Evolutionary conservation across 1,284 basidiomycete genomes (phyloP), one percentile per base, ranked within the genome.

Genomic region (Afroboletus lepidellus): DNA sequence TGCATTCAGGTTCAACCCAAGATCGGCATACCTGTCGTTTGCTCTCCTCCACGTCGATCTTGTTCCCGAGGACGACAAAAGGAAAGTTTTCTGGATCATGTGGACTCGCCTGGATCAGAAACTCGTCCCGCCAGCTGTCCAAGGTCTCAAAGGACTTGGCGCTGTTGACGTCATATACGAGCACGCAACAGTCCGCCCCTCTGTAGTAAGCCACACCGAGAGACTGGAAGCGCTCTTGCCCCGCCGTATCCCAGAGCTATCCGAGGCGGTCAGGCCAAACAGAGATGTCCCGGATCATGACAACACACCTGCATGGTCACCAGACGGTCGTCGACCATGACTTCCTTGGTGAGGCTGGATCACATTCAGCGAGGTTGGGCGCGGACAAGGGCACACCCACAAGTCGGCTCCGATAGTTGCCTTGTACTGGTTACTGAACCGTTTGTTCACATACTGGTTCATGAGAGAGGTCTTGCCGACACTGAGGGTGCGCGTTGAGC

Each of bases 361-460:
- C 29, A 25, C 23, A 56, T 57, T 64, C 42, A 59, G 57, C 46
- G 50, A 53, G 54, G 53, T 7, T 4, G 11, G 43, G 39, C 43
- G 57, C 53, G 32, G 53, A 25, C 46, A 43, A 39, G 50, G 46
- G 51, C 37, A 38, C 57, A 79, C 88, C 61, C 72, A 91, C 90
- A 92, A 92, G 77, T 92, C 90, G 56, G 87, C 86, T 60, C 92
- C 92, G 69, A 96, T 95, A 57, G 94, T 97, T 12, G 94, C 95
- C 78, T 99, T 99, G 84, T 99, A 99, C 74, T 98, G 96, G 73
- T 96, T 98, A 67, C 92, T 96, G 77, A 99, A 99, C 60, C 97
- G 90, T 76, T 98, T 99, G 86, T 99, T 99, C 65, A 99, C 97
- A 79, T 98, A 99, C 79, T 99, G 97, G 79, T 98, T 99, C 97